phyloP scores from a whole-genome alignment of 164 flowering plant species.

The Tetracentron sinense region DNA sequence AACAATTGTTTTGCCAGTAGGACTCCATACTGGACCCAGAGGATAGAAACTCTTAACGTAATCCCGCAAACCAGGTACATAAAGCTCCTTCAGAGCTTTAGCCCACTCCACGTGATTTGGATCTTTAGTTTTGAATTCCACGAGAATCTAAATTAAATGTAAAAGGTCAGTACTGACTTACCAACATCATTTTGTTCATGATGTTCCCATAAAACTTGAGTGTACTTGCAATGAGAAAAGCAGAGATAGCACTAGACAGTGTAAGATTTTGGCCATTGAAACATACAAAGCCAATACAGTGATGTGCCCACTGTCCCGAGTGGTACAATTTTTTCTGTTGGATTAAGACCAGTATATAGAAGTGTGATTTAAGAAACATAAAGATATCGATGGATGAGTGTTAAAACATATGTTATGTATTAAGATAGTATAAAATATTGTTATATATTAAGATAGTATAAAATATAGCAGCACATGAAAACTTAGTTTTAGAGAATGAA shows the following conservation, averaged over 20 bases:
- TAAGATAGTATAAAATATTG: too few species aligned
- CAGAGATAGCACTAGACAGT: background rate
- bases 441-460: too few species aligned
- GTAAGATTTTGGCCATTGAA: background rate
- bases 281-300: background rate
- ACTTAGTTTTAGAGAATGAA: too few species aligned
- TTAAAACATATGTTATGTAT: too few species aligned
- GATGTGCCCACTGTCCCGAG: background rate
- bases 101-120: slow-evolving; percentile 97
- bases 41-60: slow-evolving; percentile 83
- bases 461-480: too few species aligned
- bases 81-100: slow-evolving; percentile 90
- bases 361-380: background rate
- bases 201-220: background rate
- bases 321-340: background rate
- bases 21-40: slow-evolving; percentile 88
- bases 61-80: slow-evolving; percentile 83
- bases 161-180: background rate
- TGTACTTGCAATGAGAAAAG: background rate
- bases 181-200: background rate
- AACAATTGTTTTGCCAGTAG: slow-evolving; percentile 41
- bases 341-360: background rate
- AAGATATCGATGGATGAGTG: background rate
- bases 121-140: slow-evolving; percentile 80
- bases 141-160: slow-evolving; percentile 58